Conservation (phyloP, 768 basidiomycete species). For the Leccinum longicurvipes region DNA sequence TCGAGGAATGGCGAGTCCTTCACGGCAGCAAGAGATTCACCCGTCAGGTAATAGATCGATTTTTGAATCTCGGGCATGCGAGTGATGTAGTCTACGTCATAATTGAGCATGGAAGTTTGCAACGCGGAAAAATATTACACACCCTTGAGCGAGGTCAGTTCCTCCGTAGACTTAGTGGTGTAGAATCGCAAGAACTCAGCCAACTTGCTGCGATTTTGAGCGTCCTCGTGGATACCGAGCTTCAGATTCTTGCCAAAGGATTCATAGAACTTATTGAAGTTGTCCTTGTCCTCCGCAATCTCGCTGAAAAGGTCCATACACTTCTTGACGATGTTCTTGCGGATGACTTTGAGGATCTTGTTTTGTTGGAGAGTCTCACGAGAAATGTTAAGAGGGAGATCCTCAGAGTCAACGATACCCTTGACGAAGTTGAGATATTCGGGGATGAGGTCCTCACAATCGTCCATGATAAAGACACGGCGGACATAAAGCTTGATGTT, state of each 20-base stretch:
- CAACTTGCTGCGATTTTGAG: slow-evolving; percentile 98
- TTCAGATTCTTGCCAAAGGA: slow-evolving; percentile 99
- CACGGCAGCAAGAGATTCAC: slow-evolving; percentile 89
- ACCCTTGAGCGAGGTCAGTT: slow-evolving; percentile 93
- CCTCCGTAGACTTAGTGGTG: slow-evolving; percentile 91
- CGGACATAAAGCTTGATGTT: slow-evolving; percentile 99
- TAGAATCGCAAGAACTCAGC: slow-evolving; percentile 98
- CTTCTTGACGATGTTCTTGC: slow-evolving; percentile 99
- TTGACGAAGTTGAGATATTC: slow-evolving; percentile 99
- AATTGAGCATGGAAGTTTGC: background rate
- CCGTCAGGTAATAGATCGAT: slow-evolving; percentile 98
- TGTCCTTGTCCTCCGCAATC: slow-evolving; percentile 99
- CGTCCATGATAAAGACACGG: slow-evolving; percentile 99
- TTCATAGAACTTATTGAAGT: slow-evolving; percentile 95
- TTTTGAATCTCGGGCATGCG: slow-evolving; percentile 99
- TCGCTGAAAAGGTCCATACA: slow-evolving; percentile 91
- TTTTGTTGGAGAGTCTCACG: slow-evolving; percentile 99
- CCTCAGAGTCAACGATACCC: slow-evolving; percentile 99
- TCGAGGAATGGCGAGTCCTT: slow-evolving; percentile 98
- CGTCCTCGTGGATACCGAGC: slow-evolving; percentile 98
- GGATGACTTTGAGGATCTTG: slow-evolving; percentile 99
- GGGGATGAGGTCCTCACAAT: slow-evolving; percentile 98
- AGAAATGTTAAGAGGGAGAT: slow-evolving; percentile 99
- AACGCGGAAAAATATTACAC: slow-evolving; percentile 14
- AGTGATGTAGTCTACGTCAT: slow-evolving; percentile 85